Conservation (phyloP, 2,329 filamentous ascomycete species). For the Acrocalymma vagum region DNA sequence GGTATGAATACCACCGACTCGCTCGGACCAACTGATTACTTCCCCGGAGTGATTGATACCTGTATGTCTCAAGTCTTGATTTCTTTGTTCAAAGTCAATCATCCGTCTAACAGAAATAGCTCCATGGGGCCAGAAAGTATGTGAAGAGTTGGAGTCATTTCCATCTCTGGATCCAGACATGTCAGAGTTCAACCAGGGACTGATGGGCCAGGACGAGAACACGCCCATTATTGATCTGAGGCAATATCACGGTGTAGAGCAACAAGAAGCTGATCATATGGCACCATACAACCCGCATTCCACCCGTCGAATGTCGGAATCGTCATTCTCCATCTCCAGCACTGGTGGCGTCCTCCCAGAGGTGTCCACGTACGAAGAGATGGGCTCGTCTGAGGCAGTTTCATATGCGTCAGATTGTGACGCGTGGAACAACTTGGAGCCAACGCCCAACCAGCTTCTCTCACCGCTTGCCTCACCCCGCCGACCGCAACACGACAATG, state of each 20-base stretch:
- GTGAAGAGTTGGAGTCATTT: constrained; percentile 48
- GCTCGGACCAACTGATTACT: constrained; percentile 41
- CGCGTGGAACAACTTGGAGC: constrained; percentile 70
- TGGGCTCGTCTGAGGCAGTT: constrained; percentile 73
- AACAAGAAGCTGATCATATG: constrained; percentile 39
- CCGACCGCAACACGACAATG: constrained; percentile 63
- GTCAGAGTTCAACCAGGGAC: constrained; percentile 45
- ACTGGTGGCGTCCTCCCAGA: constrained; percentile 68
- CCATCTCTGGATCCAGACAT: constrained; percentile 49
- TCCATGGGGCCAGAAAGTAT: constrained; percentile 50
- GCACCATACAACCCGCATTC: constrained; percentile 55
- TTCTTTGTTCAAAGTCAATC: background rate
- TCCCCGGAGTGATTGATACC: constrained; percentile 46
- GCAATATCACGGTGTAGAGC: constrained; percentile 43
- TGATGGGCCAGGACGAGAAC: constrained; percentile 50
- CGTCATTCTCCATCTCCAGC: constrained; percentile 76
- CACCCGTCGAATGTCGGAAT: constrained; percentile 73
- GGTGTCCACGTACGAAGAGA: constrained; percentile 75
- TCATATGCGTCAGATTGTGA: constrained; percentile 69
- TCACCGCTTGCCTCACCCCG: constrained; percentile 78
- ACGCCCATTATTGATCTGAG: constrained; percentile 51
- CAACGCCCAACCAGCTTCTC: constrained; percentile 71
- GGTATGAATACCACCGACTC: constrained; percentile 26
- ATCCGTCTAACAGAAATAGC: constrained; percentile 41
- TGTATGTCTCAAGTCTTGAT: constrained; percentile 32